phyloP scores from a whole-genome alignment of 208 protist genomes.

The Pavlovales sp. region DNA sequence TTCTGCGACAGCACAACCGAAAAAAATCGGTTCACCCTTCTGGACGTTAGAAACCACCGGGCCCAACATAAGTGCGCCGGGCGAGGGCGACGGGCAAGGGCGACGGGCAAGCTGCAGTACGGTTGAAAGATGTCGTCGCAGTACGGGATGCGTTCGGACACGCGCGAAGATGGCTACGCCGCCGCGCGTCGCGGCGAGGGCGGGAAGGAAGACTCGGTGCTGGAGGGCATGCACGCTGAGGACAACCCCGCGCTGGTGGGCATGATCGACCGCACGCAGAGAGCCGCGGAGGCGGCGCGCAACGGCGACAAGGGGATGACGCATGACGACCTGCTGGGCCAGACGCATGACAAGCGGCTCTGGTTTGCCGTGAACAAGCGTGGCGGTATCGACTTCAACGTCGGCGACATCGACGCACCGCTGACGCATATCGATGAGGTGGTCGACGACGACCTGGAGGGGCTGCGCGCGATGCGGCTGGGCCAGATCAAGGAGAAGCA shows the following conservation, averaged over 20 bases:
- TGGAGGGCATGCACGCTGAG: not conserved
- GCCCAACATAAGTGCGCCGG: no score
- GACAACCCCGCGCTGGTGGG: not conserved
- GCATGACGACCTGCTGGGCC: not conserved
- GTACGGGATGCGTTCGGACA: not conserved
- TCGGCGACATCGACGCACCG: not conserved
- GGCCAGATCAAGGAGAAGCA: not conserved
- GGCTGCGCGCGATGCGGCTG: not conserved
- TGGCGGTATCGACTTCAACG: not conserved
- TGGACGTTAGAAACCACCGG: no score
- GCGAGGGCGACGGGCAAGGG: no score
- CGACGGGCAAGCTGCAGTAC: no score
- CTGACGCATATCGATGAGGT: not conserved
- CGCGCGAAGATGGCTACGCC: not conserved
- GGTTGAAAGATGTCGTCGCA: not conserved
- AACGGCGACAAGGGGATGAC: not conserved
- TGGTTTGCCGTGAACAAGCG: not conserved
- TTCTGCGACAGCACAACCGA: no score
- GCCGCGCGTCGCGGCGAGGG: not conserved
- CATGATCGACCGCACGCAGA: not conserved
- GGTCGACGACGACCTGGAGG: not conserved
- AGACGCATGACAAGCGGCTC: not conserved
- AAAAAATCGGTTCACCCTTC: no score
- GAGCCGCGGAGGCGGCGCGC: no score
- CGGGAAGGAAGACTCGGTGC: not conserved